Evolutionary conservation across 1,139 yeast genomes (phyloP).

Genomic region (Zygoascus hellenicus): DNA sequence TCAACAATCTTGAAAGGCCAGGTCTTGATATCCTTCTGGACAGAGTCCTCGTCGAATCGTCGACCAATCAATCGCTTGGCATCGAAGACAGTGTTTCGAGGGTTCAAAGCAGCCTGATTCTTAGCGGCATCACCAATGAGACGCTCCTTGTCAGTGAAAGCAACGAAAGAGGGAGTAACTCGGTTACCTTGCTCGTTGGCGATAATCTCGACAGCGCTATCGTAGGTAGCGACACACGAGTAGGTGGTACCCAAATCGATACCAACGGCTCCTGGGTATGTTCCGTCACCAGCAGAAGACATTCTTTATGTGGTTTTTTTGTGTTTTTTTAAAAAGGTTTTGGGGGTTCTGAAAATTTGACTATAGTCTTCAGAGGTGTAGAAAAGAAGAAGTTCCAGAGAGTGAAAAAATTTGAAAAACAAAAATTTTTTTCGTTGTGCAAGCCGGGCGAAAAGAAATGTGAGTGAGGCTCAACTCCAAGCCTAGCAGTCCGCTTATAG

Average conservation of each 20-base stretch:
- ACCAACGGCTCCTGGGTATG: constrained; percentile 99
- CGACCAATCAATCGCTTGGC: constrained; percentile 98
- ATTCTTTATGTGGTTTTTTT: constrained; percentile 12
- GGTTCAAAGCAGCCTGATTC: constrained; percentile 98
- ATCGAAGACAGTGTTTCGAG: constrained; percentile 92
- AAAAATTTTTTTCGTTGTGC: constrained; percentile 10
- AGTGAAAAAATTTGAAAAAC: constrained; percentile 9
- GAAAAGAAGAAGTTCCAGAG: constrained; percentile 6
- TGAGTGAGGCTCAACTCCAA: background rate
- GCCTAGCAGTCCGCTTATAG: too few relatives aligned
- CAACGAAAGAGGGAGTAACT: constrained; percentile 97
- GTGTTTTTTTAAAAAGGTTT: constrained; percentile 9
- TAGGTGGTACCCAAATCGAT: constrained; percentile 87
- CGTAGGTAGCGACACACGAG: constrained; percentile 86
- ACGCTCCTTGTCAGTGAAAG: constrained; percentile 96
- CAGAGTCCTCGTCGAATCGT: constrained; percentile 83
- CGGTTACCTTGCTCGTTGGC: constrained; percentile 99
- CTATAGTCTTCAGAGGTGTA: constrained; percentile 10
- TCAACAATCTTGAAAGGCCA: constrained; percentile 96
- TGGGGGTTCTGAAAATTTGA: constrained; percentile 9
- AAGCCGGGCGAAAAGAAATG: background rate
- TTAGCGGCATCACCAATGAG: constrained; percentile 98
- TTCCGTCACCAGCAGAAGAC: constrained; percentile 62
- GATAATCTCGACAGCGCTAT: constrained; percentile 78
- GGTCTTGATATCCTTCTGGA: constrained; percentile 92